A percentile compares a stretch with the other conserved stretches of the same genome.
phyloP scores from a whole-genome alignment of 2,329 filamentous ascomycete genomes.

The Epicoccum nigrum region DNA sequence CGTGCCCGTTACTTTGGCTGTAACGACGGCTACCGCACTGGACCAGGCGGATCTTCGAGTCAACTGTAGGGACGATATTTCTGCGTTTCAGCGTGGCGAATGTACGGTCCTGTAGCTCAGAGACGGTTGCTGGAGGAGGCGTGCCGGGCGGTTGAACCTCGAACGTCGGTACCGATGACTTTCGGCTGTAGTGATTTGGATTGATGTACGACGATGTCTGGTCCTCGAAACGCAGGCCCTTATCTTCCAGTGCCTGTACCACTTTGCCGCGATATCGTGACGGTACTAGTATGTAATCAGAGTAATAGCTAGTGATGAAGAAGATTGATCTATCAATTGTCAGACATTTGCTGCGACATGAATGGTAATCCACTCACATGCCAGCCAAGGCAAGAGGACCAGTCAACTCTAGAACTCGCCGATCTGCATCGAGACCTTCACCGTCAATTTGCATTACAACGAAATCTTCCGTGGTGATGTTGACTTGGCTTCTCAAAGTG shows the following conservation, averaged over 20 bases:
- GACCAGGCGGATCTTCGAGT: slow-evolving; percentile 71
- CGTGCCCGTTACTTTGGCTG: slow-evolving; percentile 34
- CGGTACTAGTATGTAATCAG: slow-evolving; percentile 93
- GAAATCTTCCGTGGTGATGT: slow-evolving; percentile 82
- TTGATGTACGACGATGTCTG: slow-evolving; percentile 67
- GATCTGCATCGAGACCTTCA: slow-evolving; percentile 87
- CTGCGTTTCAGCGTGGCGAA: slow-evolving; percentile 82
- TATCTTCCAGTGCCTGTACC: slow-evolving; percentile 74
- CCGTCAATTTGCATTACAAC: slow-evolving; percentile 89
- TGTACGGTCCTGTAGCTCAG: slow-evolving; percentile 80
- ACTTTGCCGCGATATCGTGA: slow-evolving; percentile 75
- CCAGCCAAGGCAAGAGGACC: slow-evolving; percentile 88
- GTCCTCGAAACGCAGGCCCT: slow-evolving; percentile 82
- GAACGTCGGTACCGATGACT: slow-evolving; percentile 53
- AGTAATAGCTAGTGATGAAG: slow-evolving; percentile 98
- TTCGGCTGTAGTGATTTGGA: slow-evolving; percentile 57
- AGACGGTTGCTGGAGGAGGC: slow-evolving; percentile 76
- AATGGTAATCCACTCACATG: slow-evolving; percentile 61
- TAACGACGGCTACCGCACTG: slow-evolving; percentile 76
- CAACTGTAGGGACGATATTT: slow-evolving; percentile 74
- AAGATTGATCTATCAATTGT: slow-evolving; percentile 74
- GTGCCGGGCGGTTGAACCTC: slow-evolving; percentile 64
- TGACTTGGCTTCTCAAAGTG: slow-evolving; percentile 56
- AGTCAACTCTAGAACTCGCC: slow-evolving; percentile 88
- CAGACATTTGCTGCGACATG: background rate